phyloP scores from a whole-genome alignment of 148 eudicot genomes.

The Beta vulgaris region DNA sequence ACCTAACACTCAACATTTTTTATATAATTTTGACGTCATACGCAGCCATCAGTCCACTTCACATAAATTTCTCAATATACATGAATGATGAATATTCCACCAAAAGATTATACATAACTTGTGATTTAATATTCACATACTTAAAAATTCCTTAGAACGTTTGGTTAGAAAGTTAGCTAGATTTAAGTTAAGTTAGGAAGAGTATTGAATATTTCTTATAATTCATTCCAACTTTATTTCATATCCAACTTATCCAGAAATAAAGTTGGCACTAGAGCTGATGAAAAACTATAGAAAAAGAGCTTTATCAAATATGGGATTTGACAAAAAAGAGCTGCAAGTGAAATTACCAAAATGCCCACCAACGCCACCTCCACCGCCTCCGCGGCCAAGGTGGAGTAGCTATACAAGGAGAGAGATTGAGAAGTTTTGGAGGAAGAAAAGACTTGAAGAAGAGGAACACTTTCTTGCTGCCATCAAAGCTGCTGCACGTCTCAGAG shows the following conservation, averaged over 20 bases:
- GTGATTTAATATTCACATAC: slow-evolving; percentile 5
- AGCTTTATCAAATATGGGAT: slow-evolving; percentile 17
- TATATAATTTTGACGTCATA: slow-evolving; percentile 4
- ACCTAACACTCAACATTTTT: slow-evolving; percentile 7
- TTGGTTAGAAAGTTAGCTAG: slow-evolving; percentile 36
- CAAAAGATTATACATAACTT: slow-evolving; percentile 6
- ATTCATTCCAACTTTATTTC: not conserved
- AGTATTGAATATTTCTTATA: too few relatives aligned
- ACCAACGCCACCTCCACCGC: slow-evolving; percentile 33
- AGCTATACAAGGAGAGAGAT: slow-evolving; percentile 69
- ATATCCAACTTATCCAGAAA: slow-evolving; percentile 2
- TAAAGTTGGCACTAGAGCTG: not conserved
- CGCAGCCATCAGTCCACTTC: slow-evolving; percentile 21
- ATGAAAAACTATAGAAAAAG: not conserved
- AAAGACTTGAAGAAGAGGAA: slow-evolving; percentile 60
- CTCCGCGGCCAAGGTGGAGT: slow-evolving; percentile 26
- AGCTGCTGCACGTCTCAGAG: slow-evolving; percentile 69
- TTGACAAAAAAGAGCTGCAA: not conserved
- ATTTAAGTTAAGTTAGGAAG: too few relatives aligned
- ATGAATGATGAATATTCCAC: not conserved
- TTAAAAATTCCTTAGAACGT: slow-evolving; percentile 18
- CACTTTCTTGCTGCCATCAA: slow-evolving; percentile 70
- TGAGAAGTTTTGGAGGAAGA: slow-evolving; percentile 62
- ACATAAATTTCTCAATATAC: not conserved
- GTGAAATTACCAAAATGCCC: slow-evolving; percentile 3